A percentile compares a stretch with the other conserved stretches of the same genome.
Conservation (phyloP, 208 protist genomes). For the Strigomonas culicis region DNA sequence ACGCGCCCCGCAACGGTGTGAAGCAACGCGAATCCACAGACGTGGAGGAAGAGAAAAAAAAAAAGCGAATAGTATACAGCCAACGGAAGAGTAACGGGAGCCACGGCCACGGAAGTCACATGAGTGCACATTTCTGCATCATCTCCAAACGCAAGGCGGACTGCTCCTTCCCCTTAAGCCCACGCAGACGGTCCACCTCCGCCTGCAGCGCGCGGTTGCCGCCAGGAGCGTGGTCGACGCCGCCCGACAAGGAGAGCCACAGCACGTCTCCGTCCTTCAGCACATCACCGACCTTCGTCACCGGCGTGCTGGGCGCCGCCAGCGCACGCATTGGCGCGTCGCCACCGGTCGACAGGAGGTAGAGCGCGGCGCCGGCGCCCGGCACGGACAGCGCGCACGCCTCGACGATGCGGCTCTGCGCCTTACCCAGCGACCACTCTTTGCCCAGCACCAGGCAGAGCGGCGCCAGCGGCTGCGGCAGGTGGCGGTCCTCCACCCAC, state of each 20-base stretch:
- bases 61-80: background rate
- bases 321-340: background rate
- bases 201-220: slow-evolving; percentile 21
- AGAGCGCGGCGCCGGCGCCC: background rate
- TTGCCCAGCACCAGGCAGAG: slow-evolving; percentile 44
- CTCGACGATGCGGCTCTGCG: slow-evolving; percentile 20
- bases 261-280: slow-evolving; percentile 54
- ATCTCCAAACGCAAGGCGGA: slow-evolving; percentile 37
- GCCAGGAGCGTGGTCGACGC: slow-evolving; percentile 8
- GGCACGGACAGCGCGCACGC: slow-evolving; percentile 6
- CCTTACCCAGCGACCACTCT: slow-evolving; percentile 38
- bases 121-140: slow-evolving; percentile 59
- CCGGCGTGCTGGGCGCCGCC: too few species aligned
- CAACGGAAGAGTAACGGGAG: background rate
- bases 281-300: background rate
- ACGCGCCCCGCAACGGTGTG: too few species aligned
- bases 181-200: slow-evolving; percentile 38
- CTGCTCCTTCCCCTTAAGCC: slow-evolving; percentile 47
- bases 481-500: slow-evolving; percentile 29
- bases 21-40: slow-evolving; percentile 3
- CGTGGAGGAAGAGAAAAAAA: slow-evolving; percentile 11
- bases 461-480: slow-evolving; percentile 21
- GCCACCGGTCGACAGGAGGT: background rate
- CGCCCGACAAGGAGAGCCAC: slow-evolving; percentile 19
- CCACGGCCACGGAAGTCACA: slow-evolving; percentile 22